phyloP scores from a whole-genome alignment of 192 early-diverging fungal genomes.

The Coemansia sp. region DNA sequence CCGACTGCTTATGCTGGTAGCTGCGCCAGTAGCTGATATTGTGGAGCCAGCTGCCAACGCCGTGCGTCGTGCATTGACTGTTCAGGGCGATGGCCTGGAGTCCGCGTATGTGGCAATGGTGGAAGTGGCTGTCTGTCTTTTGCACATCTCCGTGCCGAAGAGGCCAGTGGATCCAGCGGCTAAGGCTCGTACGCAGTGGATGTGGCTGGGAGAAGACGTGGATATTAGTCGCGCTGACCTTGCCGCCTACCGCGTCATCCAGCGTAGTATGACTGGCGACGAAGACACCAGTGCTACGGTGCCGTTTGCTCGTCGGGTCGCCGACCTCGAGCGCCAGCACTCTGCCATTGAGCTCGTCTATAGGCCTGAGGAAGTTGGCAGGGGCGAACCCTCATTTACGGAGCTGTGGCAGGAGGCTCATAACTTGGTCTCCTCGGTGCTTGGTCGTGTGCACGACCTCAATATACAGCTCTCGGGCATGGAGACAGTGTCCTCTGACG shows the following conservation, averaged over 20 bases:
- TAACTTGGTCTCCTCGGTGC: constrained; percentile 15
- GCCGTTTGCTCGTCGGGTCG: constrained; percentile 10
- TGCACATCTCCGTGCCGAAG: constrained; percentile 73
- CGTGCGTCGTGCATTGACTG: constrained; percentile 10
- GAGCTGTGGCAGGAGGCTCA: constrained; percentile 53
- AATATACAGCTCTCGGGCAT: neutral
- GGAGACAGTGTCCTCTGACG: neutral
- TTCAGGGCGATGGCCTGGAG: neutral
- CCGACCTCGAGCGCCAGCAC: constrained; percentile 24
- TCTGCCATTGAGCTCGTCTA: constrained; percentile 43
- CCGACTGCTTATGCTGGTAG: constrained; percentile 6
- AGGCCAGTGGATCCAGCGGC: constrained; percentile 85
- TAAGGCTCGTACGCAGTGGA: constrained; percentile 63
- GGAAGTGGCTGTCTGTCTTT: constrained; percentile 58
- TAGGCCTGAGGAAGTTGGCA: constrained; percentile 5
- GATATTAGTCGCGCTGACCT: constrained; percentile 57
- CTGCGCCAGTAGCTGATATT: neutral
- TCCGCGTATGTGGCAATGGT: constrained; percentile 10
- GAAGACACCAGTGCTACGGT: constrained; percentile 15
- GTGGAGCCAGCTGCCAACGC: constrained; percentile 14
- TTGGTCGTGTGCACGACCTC: constrained; percentile 18
- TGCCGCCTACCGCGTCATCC: constrained; percentile 57
- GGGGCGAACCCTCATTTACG: constrained; percentile 17
- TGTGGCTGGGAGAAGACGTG: constrained; percentile 62
- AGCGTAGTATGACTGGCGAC: constrained; percentile 64